phyloP scores from a whole-genome alignment of 768 basidiomycete genomes.

The Lentinus tigrinus region DNA sequence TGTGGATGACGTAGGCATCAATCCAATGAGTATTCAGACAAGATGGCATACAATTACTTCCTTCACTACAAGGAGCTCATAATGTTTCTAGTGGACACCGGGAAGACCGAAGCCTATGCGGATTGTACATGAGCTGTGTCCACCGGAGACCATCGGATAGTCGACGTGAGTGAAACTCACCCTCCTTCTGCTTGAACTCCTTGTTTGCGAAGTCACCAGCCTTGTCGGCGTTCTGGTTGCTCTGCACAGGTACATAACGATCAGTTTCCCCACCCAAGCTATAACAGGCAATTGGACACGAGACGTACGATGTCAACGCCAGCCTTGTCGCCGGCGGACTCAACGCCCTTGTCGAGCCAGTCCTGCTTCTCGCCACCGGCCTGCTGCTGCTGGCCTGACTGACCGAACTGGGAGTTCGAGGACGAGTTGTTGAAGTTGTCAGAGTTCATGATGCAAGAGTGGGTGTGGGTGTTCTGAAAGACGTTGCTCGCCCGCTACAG shows the following conservation, averaged over 20 bases:
- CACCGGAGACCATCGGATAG: not conserved
- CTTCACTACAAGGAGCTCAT: no score
- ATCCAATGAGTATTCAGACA: no score
- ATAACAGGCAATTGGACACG: not conserved
- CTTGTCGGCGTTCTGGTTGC: constrained; percentile 26
- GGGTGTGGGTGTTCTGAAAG: not conserved
- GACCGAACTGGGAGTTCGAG: constrained; percentile 5
- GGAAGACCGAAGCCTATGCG: constrained; percentile 5
- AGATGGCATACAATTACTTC: no score
- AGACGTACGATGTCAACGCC: constrained; percentile 25
- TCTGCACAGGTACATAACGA: constrained; percentile 7
- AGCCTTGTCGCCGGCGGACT: constrained; percentile 19
- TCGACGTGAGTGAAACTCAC: constrained; percentile 5
- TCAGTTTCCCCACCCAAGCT: not conserved
- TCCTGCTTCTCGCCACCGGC: constrained; percentile 22
- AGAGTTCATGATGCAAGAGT: not conserved
- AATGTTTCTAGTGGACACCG: constrained; percentile 1
- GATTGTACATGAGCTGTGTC: not conserved
- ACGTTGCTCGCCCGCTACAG: not conserved
- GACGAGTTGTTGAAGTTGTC: constrained; percentile 2
- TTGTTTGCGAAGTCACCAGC: constrained; percentile 30
- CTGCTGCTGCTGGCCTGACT: constrained; percentile 7
- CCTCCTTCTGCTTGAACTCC: constrained; percentile 23
- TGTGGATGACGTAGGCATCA: no score
- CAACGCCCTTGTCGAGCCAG: constrained; percentile 31